These are phyloP conservation scores for Melampsora larici-populina DNA, from an alignment of 1,284 basidiomycete species.

Conservation along the genomic window DNA sequence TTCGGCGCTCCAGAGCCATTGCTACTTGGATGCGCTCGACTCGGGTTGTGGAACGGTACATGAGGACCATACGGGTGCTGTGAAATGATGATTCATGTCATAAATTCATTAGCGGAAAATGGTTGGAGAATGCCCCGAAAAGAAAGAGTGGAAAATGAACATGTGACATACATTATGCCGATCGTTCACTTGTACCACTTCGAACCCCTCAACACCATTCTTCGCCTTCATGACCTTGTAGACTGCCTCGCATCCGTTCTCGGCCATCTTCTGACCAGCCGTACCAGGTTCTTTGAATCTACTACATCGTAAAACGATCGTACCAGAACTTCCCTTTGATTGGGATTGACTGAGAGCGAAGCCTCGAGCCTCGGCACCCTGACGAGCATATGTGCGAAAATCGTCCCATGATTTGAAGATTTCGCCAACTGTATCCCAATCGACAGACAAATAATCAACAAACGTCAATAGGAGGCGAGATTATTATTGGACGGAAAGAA, in stretches of 20 bases:
- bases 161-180: conserved; percentile 13
- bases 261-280: conserved; percentile 32
- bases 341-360: conserved; percentile 25
- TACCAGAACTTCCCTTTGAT: conserved; percentile 29
- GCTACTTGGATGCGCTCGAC: too few species aligned
- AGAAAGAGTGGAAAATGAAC: not conserved
- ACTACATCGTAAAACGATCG: conserved; percentile 29
- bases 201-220: conserved; percentile 11
- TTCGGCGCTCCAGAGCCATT: too few species aligned
- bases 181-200: conserved; percentile 17
- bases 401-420: conserved; percentile 28
- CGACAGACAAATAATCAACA: too few species aligned
- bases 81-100: not conserved
- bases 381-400: conserved; percentile 18
- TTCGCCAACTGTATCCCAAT: conserved; percentile 16
- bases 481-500: too few species aligned
- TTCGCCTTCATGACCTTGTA: conserved; percentile 33
- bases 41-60: not conserved
- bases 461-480: too few species aligned
- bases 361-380: conserved; percentile 23
- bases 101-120: too few species aligned
- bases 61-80: conserved; percentile 26
- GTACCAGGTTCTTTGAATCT: conserved; percentile 34
- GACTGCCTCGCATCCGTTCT: conserved; percentile 28
- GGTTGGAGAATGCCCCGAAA: not conserved